Conservation (phyloP, 2,329 filamentous ascomycete genomes). For the Aaosphaeria arxii region DNA sequence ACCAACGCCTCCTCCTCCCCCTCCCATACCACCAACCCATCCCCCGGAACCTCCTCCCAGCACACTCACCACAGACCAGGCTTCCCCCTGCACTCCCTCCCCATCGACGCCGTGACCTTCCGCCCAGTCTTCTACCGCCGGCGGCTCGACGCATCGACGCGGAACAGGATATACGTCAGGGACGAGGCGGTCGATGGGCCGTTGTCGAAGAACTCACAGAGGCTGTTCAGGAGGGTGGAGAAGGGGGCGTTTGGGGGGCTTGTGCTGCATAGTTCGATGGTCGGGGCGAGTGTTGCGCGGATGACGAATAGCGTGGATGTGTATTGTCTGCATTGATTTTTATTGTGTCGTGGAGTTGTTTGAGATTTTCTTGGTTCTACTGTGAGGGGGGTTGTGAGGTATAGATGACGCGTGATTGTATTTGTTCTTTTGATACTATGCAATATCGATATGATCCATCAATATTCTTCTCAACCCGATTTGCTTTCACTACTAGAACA, state of each 20-base stretch:
- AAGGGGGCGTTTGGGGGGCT: conserved; percentile 14
- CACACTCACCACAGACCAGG: not conserved
- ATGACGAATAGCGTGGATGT: conserved; percentile 24
- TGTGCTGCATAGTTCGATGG: conserved; percentile 18
- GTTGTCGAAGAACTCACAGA: conserved; percentile 13
- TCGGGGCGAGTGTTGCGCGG: conserved; percentile 13
- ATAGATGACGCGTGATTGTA: no score
- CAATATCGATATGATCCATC: no score
- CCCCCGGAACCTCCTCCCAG: not conserved
- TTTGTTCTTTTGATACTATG: no score
- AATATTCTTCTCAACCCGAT: no score
- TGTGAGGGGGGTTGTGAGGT: not conserved
- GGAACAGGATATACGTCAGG: conserved; percentile 21
- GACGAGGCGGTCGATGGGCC: conserved; percentile 1
- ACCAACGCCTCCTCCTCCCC: not conserved
- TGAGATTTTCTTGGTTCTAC: no score
- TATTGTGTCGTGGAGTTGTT: no score
- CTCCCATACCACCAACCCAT: not conserved
- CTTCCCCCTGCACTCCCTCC: not conserved
- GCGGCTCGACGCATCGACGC: conserved; percentile 18
- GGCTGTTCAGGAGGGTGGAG: conserved; percentile 15
- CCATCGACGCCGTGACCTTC: not conserved
- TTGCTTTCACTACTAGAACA: no score
- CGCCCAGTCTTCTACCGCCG: conserved; percentile 17
- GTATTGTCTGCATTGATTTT: conserved; percentile 14